Evolutionary conservation across 768 basidiomycete species (phyloP).

Genomic region (Mrakia hoshinonis): DNA sequence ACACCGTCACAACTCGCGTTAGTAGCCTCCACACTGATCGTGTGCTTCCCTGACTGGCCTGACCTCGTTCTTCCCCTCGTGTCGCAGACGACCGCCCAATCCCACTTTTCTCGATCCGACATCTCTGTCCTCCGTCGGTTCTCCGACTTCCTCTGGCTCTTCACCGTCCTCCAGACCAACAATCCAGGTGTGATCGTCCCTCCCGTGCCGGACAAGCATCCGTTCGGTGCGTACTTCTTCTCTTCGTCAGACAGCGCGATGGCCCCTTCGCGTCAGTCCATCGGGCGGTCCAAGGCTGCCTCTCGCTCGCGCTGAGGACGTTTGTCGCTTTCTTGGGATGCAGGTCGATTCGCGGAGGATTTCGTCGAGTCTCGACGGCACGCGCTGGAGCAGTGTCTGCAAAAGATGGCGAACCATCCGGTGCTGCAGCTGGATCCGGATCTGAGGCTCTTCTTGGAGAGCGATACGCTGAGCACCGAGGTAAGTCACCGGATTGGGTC

Average conservation of each 20-base stretch:
- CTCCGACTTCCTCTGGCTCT: conserved; percentile 95
- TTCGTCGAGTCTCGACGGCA: conserved; percentile 79
- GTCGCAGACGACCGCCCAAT: conserved; percentile 63
- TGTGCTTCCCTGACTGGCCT: background rate
- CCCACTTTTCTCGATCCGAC: conserved; percentile 65
- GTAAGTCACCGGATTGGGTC: conserved; percentile 46
- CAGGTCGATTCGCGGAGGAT: conserved; percentile 74
- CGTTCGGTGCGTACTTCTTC: conserved; percentile 49
- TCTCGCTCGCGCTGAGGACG: background rate
- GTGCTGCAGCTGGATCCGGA: conserved; percentile 80
- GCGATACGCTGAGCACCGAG: conserved; percentile 81
- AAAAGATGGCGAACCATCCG: conserved; percentile 88
- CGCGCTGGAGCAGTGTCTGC: conserved; percentile 80
- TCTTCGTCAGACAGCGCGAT: background rate
- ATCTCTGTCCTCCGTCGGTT: conserved; percentile 96
- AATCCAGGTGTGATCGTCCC: conserved; percentile 97
- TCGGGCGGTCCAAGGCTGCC: background rate
- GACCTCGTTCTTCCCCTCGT: no score
- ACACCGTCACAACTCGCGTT: conserved; percentile 72
- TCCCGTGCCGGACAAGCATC: conserved; percentile 89
- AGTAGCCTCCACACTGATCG: background rate
- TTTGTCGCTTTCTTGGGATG: background rate
- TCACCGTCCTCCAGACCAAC: conserved; percentile 73
- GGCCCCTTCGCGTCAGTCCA: conserved; percentile 11
- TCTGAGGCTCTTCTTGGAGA: conserved; percentile 81